Percentiles rank a stretch among this genome's conserved stretches.
These are phyloP conservation scores for Fusarium armeniacum DNA, from an alignment of 2,329 filamentous ascomycete species.

Conservation along the genomic window DNA sequence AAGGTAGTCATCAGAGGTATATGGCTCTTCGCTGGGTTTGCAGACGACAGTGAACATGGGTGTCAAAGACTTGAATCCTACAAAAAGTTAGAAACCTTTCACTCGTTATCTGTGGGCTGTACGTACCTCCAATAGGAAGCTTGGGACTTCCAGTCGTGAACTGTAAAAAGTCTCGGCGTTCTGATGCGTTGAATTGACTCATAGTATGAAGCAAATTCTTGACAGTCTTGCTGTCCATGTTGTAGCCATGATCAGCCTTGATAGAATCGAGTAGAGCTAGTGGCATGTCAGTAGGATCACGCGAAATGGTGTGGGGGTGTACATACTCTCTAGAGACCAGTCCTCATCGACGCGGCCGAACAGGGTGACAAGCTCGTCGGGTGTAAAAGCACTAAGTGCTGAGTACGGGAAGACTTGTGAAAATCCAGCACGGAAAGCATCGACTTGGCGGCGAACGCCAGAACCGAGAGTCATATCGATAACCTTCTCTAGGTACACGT, in stretches of 20 bases:
- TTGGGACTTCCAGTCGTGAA: slow-evolving; percentile 99
- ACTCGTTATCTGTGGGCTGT: slow-evolving; percentile 7
- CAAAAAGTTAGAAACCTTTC: slow-evolving; percentile 7
- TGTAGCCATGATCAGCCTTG: slow-evolving; percentile 98
- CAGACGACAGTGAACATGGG: slow-evolving; percentile 99
- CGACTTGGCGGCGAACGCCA: slow-evolving; percentile 88
- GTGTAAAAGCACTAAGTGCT: slow-evolving; percentile 92
- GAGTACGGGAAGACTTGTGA: slow-evolving; percentile 97
- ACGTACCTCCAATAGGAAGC: slow-evolving; percentile 94
- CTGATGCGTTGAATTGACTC: slow-evolving; percentile 82
- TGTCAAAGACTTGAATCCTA: slow-evolving; percentile 95
- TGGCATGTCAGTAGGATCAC: slow-evolving; percentile 26
- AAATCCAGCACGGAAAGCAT: slow-evolving; percentile 92
- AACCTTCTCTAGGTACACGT: slow-evolving; percentile 86
- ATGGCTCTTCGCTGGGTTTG: slow-evolving; percentile 96
- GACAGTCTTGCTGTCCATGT: slow-evolving; percentile 97
- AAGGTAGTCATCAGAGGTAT: slow-evolving; percentile 96
- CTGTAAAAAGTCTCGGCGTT: slow-evolving; percentile 94
- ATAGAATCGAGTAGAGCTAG: slow-evolving; percentile 95
- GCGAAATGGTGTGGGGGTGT: neutral
- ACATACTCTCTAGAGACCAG: slow-evolving; percentile 96
- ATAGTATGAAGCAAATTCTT: slow-evolving; percentile 93
- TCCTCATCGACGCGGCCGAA: slow-evolving; percentile 95
- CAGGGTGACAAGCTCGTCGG: slow-evolving; percentile 92
- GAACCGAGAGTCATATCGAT: slow-evolving; percentile 91